Evolutionary conservation across 768 basidiomycete genomes (phyloP).

Genomic region (Suillus subalutaceus): DNA sequence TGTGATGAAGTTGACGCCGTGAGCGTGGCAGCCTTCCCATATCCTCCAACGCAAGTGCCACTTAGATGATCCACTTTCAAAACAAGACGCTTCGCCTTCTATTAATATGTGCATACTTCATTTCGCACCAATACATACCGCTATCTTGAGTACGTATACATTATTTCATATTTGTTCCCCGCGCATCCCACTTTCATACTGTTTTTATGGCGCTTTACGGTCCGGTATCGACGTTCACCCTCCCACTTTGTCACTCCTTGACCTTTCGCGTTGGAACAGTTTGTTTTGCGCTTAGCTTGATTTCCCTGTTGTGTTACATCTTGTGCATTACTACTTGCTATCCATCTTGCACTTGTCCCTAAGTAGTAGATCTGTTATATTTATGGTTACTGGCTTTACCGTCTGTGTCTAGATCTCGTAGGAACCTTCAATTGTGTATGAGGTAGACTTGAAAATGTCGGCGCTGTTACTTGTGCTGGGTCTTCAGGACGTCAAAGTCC

Average conservation of each 20-base stretch:
- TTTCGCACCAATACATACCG: slow-evolving; percentile 13
- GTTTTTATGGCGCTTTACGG: slow-evolving; percentile 3
- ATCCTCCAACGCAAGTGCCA: slow-evolving; percentile 27
- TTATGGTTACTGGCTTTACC: not conserved
- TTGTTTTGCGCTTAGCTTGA: slow-evolving; percentile 12
- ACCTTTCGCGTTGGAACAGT: slow-evolving; percentile 11
- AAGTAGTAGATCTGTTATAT: slow-evolving; percentile 1
- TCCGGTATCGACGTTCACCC: slow-evolving; percentile 7
- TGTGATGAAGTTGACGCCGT: slow-evolving; percentile 29
- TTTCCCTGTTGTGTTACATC: slow-evolving; percentile 12
- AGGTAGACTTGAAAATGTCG: not conserved
- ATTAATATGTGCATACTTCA: slow-evolving; percentile 5
- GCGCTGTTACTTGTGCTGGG: not conserved
- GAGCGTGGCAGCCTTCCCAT: slow-evolving; percentile 33
- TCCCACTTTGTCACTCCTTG: slow-evolving; percentile 15
- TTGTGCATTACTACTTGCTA: slow-evolving; percentile 10
- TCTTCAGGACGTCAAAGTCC: not conserved
- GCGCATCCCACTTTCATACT: not conserved
- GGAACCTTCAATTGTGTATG: not conserved
- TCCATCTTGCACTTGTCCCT: not conserved
- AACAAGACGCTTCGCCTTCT: not conserved
- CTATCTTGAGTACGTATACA: slow-evolving; percentile 16
- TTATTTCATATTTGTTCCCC: slow-evolving; percentile 11
- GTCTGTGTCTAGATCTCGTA: not conserved
- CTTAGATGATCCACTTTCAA: slow-evolving; percentile 11